These are phyloP conservation scores for Zymoseptoria ardabiliae DNA, from an alignment of 2,329 filamentous ascomycete genomes.

Conservation along the genomic window DNA sequence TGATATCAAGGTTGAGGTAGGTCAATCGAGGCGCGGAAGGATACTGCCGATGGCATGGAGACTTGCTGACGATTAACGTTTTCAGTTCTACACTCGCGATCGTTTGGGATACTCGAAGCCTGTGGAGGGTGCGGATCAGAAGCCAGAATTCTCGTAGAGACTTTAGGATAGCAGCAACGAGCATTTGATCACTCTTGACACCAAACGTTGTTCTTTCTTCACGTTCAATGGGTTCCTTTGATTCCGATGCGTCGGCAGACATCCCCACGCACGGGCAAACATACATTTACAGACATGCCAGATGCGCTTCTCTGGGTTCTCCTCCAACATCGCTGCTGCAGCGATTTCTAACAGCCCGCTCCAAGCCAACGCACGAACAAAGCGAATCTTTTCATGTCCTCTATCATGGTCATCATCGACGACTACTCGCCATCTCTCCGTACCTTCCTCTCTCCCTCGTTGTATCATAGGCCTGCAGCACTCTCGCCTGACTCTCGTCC, in stretches of 20 bases:
- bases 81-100: conserved; percentile 44
- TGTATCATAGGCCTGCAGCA: conserved; percentile 96
- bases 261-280: neutral
- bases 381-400: neutral
- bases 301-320: too few relatives aligned
- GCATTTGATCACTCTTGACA: neutral
- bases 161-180: neutral
- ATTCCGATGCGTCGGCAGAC: neutral
- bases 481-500: conserved; percentile 89
- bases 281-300: neutral
- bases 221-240: neutral
- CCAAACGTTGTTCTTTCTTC: neutral
- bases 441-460: conserved; percentile 85
- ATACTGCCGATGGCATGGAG: neutral
- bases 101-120: conserved; percentile 39
- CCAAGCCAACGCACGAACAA: neutral
- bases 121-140: conserved; percentile 44
- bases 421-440: conserved; percentile 76
- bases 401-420: conserved; percentile 11
- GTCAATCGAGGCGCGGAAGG: neutral
- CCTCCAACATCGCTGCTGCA: neutral
- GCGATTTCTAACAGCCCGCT: neutral
- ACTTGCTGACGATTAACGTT: neutral
- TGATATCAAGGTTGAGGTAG: conserved; percentile 41
- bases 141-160: conserved; percentile 27